A percentile compares a stretch with the other conserved stretches of the same genome.
Evolutionary conservation across 768 basidiomycete species (phyloP).

Genomic region (Boletus subcaerulescens): DNA sequence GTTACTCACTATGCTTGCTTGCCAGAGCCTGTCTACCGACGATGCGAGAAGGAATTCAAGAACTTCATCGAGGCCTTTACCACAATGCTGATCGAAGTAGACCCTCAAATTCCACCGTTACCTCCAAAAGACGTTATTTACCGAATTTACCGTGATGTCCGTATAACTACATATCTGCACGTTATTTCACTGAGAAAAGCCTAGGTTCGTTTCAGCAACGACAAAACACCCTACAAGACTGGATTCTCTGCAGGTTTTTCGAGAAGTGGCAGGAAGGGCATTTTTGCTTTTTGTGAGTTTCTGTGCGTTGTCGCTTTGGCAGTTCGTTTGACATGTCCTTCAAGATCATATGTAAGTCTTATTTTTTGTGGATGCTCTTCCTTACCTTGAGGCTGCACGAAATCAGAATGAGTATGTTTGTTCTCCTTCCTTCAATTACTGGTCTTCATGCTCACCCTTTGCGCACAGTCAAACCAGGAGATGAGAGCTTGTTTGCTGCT

Average conservation of each 20-base stretch:
- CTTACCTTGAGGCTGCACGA: not conserved
- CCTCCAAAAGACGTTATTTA: slow-evolving; percentile 92
- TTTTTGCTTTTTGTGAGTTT: slow-evolving; percentile 79
- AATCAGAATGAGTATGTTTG: slow-evolving; percentile 22
- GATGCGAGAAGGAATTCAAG: slow-evolving; percentile 88
- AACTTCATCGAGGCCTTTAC: slow-evolving; percentile 75
- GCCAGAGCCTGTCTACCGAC: slow-evolving; percentile 31
- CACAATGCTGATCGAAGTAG: slow-evolving; percentile 62
- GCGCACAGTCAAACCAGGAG: slow-evolving; percentile 57
- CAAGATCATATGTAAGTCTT: slow-evolving; percentile 24
- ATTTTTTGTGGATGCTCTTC: not conserved
- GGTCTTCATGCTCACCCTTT: slow-evolving; percentile 3
- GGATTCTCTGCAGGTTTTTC: slow-evolving; percentile 82
- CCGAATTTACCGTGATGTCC: slow-evolving; percentile 87
- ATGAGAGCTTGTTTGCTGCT: slow-evolving; percentile 70
- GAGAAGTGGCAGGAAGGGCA: slow-evolving; percentile 85
- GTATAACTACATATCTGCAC: not conserved
- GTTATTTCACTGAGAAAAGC: slow-evolving; percentile 2
- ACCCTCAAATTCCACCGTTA: slow-evolving; percentile 80
- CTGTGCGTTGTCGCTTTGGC: not conserved
- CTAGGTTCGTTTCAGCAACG: slow-evolving; percentile 85
- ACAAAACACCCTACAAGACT: slow-evolving; percentile 94
- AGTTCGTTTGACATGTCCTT: slow-evolving; percentile 8
- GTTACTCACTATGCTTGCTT: not conserved
- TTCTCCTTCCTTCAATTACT: not conserved